phyloP scores from a whole-genome alignment of 2,329 filamentous ascomycete genomes.

The Monosporascus ibericus region DNA sequence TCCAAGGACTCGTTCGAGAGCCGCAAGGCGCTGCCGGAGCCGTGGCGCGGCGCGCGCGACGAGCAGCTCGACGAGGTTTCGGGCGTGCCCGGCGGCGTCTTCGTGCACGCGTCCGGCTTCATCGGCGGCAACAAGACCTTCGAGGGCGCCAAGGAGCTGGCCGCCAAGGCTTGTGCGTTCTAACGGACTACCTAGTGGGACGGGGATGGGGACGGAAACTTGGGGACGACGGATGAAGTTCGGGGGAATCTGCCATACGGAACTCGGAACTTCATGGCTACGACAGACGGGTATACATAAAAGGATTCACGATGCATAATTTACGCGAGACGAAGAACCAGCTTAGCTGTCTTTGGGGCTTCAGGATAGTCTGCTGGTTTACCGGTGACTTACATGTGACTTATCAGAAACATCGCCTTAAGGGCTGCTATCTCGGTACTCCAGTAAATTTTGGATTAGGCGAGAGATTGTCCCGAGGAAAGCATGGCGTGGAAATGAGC shows the following conservation, averaged over 20 bases:
- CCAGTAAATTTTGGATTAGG: too few species aligned
- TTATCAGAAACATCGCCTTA: too few species aligned
- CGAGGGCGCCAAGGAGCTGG: conserved; percentile 83
- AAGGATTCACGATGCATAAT: too few species aligned
- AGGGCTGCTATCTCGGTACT: too few species aligned
- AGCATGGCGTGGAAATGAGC: too few species aligned
- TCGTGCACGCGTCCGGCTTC: conserved; percentile 91
- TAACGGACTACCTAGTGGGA: conserved; percentile 12
- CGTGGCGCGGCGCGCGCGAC: conserved; percentile 88
- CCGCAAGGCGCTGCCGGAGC: conserved; percentile 82
- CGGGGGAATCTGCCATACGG: too few species aligned
- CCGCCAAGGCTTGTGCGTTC: conserved; percentile 60
- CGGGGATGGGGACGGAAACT: not conserved
- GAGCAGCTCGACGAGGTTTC: conserved; percentile 70
- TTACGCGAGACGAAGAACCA: too few species aligned
- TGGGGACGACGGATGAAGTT: not conserved
- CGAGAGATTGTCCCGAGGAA: too few species aligned
- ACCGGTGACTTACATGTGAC: too few species aligned
- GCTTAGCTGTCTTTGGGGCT: too few species aligned
- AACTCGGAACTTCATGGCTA: not conserved
- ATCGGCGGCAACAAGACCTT: conserved; percentile 93
- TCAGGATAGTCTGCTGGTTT: too few species aligned
- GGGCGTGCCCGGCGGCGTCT: conserved; percentile 70
- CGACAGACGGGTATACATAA: not conserved
- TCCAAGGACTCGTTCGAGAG: conserved; percentile 84